Evolutionary conservation across 2,329 filamentous ascomycete genomes (phyloP), one percentile per base, ranked within the genome.

Genomic region (Penicillium sp.): DNA sequence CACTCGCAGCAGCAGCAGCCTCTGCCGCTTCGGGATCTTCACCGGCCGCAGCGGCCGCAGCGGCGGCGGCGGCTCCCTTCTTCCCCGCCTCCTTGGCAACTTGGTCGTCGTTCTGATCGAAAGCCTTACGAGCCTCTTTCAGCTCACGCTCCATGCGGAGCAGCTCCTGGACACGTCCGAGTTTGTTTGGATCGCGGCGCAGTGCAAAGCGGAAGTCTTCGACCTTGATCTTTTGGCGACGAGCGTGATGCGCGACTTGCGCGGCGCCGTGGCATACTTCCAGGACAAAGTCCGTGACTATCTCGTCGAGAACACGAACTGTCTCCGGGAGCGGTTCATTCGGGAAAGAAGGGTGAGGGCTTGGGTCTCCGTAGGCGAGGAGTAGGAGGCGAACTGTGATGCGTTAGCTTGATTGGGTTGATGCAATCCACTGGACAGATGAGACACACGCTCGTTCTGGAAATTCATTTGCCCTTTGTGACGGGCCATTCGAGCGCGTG

Each of bases 121-220:
- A 76, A 7, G 72, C 70, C 77, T 92, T 92, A 58, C 92, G 81
- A 48, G 90, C 88, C 67, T 88, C 85, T 71, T 94, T 94, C 58
- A 97, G 86, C 69, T 92, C 87, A 69, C 87, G 87, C 64, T 95
- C 91, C 80, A 93, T 92, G 74, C 90, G 88, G 62, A 96, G 83
- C 68, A 96, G 85, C 77, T 96, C 92, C 70, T 90, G 86, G 50
- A 97, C 92, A 67, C 93, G 87, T 45, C 94, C 94, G 41, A 97
- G 80, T 71, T 96, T 95, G 55, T 84, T 80, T 8, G 89, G 87
- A 67, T 97, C 95, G 60, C 89, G 85, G 31, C 94, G 85, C 63
- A 97, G 84, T 38, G 92, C 91, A 75, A 96, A 99, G 68, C 95
- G 92, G 77, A 99, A 96, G 75, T 99, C 94, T 68, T 97, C 93